Evolutionary conservation across 2,329 filamentous ascomycete species (phyloP).

Genomic region (Byssochlamys sp.): DNA sequence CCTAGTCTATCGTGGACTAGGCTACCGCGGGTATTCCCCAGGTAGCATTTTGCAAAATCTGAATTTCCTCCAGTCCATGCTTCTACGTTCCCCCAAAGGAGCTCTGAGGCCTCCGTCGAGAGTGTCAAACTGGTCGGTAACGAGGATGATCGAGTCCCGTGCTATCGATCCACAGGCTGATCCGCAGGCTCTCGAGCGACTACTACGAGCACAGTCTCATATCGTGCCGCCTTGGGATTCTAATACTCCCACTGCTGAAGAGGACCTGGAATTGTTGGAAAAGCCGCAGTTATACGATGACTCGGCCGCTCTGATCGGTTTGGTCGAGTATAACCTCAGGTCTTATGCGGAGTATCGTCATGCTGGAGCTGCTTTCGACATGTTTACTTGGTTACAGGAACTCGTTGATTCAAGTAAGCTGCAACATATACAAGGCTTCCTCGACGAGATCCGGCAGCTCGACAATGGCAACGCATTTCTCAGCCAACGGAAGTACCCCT

Average conservation of each 20-base stretch:
- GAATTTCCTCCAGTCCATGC: conserved; percentile 13
- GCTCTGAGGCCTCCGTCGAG: conserved; percentile 20
- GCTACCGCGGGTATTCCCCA: conserved; percentile 21
- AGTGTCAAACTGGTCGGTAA: conserved; percentile 30
- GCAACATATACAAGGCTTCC: conserved; percentile 24
- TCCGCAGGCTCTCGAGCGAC: conserved; percentile 35
- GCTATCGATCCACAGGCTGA: conserved; percentile 37
- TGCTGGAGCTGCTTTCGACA: conserved; percentile 18
- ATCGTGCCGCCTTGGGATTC: conserved; percentile 25
- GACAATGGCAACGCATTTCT: conserved; percentile 2
- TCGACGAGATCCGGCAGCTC: conserved; percentile 12
- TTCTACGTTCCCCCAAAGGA: conserved; percentile 12
- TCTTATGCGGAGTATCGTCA: conserved; percentile 15
- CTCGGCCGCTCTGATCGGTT: conserved; percentile 22
- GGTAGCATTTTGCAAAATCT: conserved; percentile 19
- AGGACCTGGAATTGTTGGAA: conserved; percentile 13
- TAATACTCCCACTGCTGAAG: conserved; percentile 9
- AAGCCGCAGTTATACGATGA: conserved; percentile 24
- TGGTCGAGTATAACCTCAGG: conserved; percentile 25
- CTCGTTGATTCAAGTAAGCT: conserved; percentile 28
- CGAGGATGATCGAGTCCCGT: conserved; percentile 44
- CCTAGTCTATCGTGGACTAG: conserved; percentile 32
- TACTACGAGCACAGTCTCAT: conserved; percentile 22
- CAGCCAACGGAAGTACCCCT: not conserved
- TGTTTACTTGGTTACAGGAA: conserved; percentile 24